phyloP scores from a whole-genome alignment of 768 basidiomycete species.

The Auricularia cornea region DNA sequence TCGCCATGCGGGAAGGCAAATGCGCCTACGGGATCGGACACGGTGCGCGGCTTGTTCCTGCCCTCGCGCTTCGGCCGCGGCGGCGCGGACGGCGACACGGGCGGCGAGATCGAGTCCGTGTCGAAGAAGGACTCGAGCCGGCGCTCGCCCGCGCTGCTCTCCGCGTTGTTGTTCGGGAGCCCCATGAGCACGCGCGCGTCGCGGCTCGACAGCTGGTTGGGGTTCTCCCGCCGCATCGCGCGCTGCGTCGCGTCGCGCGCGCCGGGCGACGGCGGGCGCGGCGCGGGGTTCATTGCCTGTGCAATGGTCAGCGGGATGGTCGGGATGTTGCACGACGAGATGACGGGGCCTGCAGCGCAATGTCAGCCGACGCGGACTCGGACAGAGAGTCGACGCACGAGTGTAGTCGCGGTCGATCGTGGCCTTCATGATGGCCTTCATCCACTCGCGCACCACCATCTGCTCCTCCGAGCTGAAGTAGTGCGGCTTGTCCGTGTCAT shows the following conservation, averaged over 20 bases:
- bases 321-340: conserved; percentile 93
- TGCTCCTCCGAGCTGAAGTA: conserved; percentile 91
- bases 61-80: conserved; percentile 60
- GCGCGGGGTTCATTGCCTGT: conserved; percentile 93
- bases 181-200: conserved; percentile 72
- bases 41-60: not conserved
- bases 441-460: conserved; percentile 84
- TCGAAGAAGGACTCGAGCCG: conserved; percentile 49
- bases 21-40: conserved; percentile 1
- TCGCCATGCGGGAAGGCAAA: conserved; percentile 1
- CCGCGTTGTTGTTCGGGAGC: conserved; percentile 30
- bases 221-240: conserved; percentile 77
- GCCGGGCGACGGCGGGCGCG: conserved; percentile 86
- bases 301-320: conserved; percentile 93
- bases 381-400: no score
- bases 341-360: conserved; percentile 62
- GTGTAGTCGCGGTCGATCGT: conserved; percentile 92
- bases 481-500: conserved; percentile 80
- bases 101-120: not conserved
- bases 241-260: conserved; percentile 83
- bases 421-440: conserved; percentile 99
- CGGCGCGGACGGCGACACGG: conserved; percentile 28
- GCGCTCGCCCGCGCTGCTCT: conserved; percentile 35
- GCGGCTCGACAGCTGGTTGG: conserved; percentile 68
- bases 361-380: no score